phyloP scores from a whole-genome alignment of 2,329 filamentous ascomycete genomes.

The Aschersonia sp. region DNA sequence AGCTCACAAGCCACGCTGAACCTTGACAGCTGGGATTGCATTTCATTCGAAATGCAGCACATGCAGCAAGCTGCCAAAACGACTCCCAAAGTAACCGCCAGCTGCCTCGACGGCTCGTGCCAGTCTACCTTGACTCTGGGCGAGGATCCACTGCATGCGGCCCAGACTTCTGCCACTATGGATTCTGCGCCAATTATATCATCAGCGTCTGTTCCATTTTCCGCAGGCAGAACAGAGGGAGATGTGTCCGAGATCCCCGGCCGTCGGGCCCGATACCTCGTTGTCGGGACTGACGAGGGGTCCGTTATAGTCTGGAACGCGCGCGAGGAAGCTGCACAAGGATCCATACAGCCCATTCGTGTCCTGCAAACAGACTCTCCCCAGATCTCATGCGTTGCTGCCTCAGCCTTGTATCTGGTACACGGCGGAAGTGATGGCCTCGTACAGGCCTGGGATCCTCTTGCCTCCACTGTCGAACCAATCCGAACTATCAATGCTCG shows the following conservation, averaged over 20 bases:
- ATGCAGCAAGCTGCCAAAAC: conserved; percentile 34
- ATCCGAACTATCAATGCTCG: conserved; percentile 78
- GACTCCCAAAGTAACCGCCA: conserved; percentile 51
- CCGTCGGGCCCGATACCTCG: conserved; percentile 66
- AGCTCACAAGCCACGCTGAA: conserved; percentile 3
- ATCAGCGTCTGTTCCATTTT: not conserved
- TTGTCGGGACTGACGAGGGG: conserved; percentile 66
- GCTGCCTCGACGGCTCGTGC: conserved; percentile 58
- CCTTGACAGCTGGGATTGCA: conserved; percentile 17
- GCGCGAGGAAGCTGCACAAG: conserved; percentile 38
- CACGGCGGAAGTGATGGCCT: conserved; percentile 91
- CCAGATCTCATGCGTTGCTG: conserved; percentile 65
- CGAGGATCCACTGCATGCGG: conserved; percentile 55
- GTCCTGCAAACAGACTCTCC: conserved; percentile 84
- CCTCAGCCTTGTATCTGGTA: conserved; percentile 77
- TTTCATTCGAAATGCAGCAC: conserved; percentile 22
- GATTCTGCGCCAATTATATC: conserved; percentile 23
- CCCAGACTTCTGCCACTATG: conserved; percentile 32
- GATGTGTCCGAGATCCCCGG: conserved; percentile 55
- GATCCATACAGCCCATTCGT: conserved; percentile 52
- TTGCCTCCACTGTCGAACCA: conserved; percentile 64
- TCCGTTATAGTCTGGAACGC: conserved; percentile 75
- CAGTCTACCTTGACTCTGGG: conserved; percentile 55
- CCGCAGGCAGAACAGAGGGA: conserved; percentile 15
- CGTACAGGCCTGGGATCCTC: conserved; percentile 92